These are phyloP conservation scores for Podospora comata DNA, from an alignment of 495 filamentous ascomycete species.

Conservation along the genomic window DNA sequence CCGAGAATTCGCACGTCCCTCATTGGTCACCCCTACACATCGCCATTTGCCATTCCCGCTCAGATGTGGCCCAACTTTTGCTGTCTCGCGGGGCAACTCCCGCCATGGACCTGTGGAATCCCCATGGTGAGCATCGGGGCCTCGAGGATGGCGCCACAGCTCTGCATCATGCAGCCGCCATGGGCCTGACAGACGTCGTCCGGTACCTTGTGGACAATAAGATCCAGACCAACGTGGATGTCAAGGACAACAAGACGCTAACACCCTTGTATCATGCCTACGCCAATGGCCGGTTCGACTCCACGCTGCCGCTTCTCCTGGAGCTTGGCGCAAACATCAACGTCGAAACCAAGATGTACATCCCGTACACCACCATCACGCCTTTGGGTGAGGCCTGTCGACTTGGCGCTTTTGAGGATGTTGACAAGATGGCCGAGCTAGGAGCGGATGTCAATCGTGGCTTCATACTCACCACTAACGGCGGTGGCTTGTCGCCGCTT, in stretches of 20 bases:
- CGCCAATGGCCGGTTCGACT: slow-evolving; percentile 30
- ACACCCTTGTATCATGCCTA: slow-evolving; percentile 41
- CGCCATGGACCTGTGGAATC: slow-evolving; percentile 21
- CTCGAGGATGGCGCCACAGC: slow-evolving; percentile 19
- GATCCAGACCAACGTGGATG: slow-evolving; percentile 30
- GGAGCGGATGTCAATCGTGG: slow-evolving; percentile 32
- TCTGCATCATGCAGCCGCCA: slow-evolving; percentile 32
- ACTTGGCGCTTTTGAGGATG: slow-evolving; percentile 32
- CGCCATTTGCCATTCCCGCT: slow-evolving; percentile 36
- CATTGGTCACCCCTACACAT: slow-evolving; percentile 38
- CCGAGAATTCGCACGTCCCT: slow-evolving; percentile 11
- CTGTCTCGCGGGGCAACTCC: slow-evolving; percentile 33
- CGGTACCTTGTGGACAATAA: slow-evolving; percentile 28
- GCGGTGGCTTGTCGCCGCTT: slow-evolving; percentile 27
- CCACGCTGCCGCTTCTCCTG: slow-evolving; percentile 33
- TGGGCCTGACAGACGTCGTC: slow-evolving; percentile 25
- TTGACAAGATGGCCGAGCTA: slow-evolving; percentile 32
- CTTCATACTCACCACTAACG: slow-evolving; percentile 22
- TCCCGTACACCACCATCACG: slow-evolving; percentile 34
- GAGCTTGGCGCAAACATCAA: slow-evolving; percentile 36
- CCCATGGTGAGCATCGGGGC: background rate
- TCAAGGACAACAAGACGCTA: slow-evolving; percentile 27
- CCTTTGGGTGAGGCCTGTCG: slow-evolving; percentile 40
- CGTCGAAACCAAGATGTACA: slow-evolving; percentile 29
- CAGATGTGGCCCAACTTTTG: slow-evolving; percentile 33